These are phyloP conservation scores for Pugionium dolabratum DNA, from an alignment of 345 rosid genomes.

Conservation along the genomic window DNA sequence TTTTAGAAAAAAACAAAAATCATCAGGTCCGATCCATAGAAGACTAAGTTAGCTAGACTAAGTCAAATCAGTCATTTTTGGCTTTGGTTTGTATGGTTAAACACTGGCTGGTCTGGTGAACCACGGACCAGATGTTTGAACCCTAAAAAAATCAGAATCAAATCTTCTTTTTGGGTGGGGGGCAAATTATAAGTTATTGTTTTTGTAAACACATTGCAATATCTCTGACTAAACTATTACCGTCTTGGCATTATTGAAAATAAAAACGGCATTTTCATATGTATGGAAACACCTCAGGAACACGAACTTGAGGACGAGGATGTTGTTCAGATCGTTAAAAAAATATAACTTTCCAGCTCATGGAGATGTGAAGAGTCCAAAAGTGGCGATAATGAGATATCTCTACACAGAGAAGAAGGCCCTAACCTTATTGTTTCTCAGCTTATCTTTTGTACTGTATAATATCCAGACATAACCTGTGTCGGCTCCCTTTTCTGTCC, in stretches of 20 bases:
- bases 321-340: conserved; percentile 94
- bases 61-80: conserved; percentile 2
- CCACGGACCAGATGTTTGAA: conserved; percentile 1
- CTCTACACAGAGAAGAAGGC: conserved; percentile 10
- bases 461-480: conserved; percentile 16
- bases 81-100: conserved; percentile 6
- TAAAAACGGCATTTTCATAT: neutral
- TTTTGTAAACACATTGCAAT: neutral
- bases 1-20: neutral
- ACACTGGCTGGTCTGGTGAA: neutral
- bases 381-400: conserved; percentile 13
- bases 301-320: conserved; percentile 99
- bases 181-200: neutral
- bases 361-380: conserved; percentile 16
- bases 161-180: neutral
- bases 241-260: too few species aligned
- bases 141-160: neutral
- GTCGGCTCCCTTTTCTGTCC: conserved; percentile 10
- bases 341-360: conserved; percentile 51
- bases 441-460: conserved; percentile 26
- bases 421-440: conserved; percentile 11
- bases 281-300: conserved; percentile 55
- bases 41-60: neutral
- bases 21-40: neutral
- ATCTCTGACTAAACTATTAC: neutral